Evolutionary conservation across 495 filamentous ascomycete genomes (phyloP).

Genomic region (Podospora fimiseda): DNA sequence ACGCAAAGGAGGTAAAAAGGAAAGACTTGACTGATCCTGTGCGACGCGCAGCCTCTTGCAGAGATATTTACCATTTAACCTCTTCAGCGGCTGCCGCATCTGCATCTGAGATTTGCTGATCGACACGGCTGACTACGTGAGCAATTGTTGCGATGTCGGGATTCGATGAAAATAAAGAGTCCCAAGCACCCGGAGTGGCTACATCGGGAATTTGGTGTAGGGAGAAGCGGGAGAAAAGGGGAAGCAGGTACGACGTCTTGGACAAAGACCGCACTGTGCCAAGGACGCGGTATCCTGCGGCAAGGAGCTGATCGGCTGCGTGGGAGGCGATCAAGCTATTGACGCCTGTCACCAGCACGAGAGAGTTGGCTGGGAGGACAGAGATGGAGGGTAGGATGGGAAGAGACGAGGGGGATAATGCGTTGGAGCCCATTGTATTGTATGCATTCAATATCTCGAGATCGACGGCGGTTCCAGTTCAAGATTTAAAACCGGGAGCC

Average conservation of each 20-base stretch:
- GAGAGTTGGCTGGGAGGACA: conserved; percentile 15
- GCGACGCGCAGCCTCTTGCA: conserved; percentile 23
- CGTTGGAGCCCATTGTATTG: too few species aligned
- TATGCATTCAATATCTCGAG: too few species aligned
- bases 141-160: conserved; percentile 23
- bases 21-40: conserved; percentile 21
- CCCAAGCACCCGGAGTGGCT: conserved; percentile 8
- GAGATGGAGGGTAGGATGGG: conserved; percentile 7
- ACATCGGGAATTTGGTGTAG: conserved; percentile 26
- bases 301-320: conserved; percentile 42
- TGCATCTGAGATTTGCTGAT: conserved; percentile 15
- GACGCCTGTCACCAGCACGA: conserved; percentile 49
- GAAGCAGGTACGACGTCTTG: conserved; percentile 11
- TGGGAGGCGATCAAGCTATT: conserved; percentile 53
- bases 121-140: conserved; percentile 21
- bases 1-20: conserved; percentile 27
- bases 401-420: neutral
- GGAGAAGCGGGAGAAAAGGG: conserved; percentile 21
- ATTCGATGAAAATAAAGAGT: conserved; percentile 10
- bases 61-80: conserved; percentile 19
- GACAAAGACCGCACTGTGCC: conserved; percentile 40
- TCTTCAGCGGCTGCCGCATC: conserved; percentile 22
- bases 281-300: conserved; percentile 44
- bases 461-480: too few species aligned
- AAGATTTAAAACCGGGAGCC: too few species aligned